phyloP scores from a whole-genome alignment of 805 yeast species.

The Pichia nakasei region DNA sequence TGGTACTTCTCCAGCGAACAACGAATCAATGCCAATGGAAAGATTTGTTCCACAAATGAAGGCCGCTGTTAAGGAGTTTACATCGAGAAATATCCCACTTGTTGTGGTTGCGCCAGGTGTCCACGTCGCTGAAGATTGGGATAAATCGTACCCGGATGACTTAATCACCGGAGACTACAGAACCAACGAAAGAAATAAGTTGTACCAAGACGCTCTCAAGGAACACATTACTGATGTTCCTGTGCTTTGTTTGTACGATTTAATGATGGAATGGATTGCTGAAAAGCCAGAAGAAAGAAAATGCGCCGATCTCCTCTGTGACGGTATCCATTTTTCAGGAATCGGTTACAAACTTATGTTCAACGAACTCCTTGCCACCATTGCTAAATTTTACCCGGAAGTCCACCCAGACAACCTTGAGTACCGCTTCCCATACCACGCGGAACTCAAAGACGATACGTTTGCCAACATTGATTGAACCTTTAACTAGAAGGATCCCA shows the following conservation, averaged over 20 bases:
- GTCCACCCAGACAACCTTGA: slow-evolving; percentile 14
- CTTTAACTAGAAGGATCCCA: too few species aligned
- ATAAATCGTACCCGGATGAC: slow-evolving; percentile 26
- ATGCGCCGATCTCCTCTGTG: slow-evolving; percentile 23
- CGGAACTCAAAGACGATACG: slow-evolving; percentile 2
- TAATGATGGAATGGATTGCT: slow-evolving; percentile 5
- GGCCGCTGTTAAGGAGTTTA: slow-evolving; percentile 33
- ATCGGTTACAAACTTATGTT: slow-evolving; percentile 31
- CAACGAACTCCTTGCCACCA: slow-evolving; percentile 24
- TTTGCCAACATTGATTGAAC: neutral
- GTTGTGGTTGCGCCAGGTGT: slow-evolving; percentile 58
- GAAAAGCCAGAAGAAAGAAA: slow-evolving; percentile 2
- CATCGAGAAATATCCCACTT: slow-evolving; percentile 36
- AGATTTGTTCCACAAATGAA: slow-evolving; percentile 41
- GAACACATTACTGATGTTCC: slow-evolving; percentile 31
- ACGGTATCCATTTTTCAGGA: slow-evolving; percentile 40
- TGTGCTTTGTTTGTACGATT: slow-evolving; percentile 32
- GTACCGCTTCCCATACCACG: slow-evolving; percentile 19
- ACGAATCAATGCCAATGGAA: slow-evolving; percentile 38
- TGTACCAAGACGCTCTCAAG: slow-evolving; percentile 44
- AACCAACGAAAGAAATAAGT: slow-evolving; percentile 34
- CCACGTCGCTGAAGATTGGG: slow-evolving; percentile 40
- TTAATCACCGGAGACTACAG: slow-evolving; percentile 35
- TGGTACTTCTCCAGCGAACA: slow-evolving; percentile 31
- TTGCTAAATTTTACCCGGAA: slow-evolving; percentile 28